Evolutionary conservation across 441 rosid genomes (phyloP), one percentile per base, ranked within the genome.

Genomic region (Adansonia madagascariensis): DNA sequence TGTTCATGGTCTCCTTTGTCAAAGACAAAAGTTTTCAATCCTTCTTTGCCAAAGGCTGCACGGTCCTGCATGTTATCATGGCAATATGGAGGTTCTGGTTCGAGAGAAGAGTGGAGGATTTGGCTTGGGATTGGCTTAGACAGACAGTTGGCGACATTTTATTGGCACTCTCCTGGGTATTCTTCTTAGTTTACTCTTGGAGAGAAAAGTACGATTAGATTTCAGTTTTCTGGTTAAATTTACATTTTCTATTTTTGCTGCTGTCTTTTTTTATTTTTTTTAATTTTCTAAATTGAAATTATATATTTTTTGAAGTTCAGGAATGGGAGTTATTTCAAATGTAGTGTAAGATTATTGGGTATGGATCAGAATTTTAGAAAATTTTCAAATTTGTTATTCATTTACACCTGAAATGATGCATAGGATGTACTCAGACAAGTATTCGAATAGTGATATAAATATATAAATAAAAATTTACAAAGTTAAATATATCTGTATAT

Each of bases 21-120:
- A 86, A 73, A 79, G 97, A 91, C 73, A 75, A 78, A 69, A 91
- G 86, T 44, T 90, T 91, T 47, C 91, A 90, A 66, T 80, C 80
- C 1, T 91, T 91, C 76, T 90, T 90, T 76, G 91, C 94, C 1
- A 90, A 91, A 41, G 94, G 97, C 10, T 91, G 97, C 66, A 75
- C 84, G 6, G 62, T 86, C 62, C 82, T 91, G 60, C 91, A 89
- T 62, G 83, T 86, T 14, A 76, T 47, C 72, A 80, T 87, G 90
- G 97, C 88, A 17, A 27, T 83, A 17, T 91, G 97, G 97, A 81
- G 94, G 81, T 39, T 90, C 49, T 80, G 82, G 70, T 87, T 90
- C 56, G 93, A 88, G 86, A 82, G 90, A 49, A 78, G 86, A 41
- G 91, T 91, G 10, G 97, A 91, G 75, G 91, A 81, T 53, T 77